Conservation (phyloP, 768 basidiomycete genomes). For the Russula sp. region DNA sequence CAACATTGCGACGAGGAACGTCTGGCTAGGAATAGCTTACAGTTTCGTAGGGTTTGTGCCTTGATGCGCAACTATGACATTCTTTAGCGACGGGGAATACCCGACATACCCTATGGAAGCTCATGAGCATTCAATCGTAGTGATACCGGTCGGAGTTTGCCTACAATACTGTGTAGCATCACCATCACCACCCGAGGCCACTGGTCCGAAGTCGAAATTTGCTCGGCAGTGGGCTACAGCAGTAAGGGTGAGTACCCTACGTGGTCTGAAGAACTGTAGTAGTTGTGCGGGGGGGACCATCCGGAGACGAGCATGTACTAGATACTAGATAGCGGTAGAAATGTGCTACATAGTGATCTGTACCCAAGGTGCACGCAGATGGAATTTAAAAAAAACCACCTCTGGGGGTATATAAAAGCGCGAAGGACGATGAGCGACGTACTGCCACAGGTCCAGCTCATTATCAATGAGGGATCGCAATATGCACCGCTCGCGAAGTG, state of each 20-base stretch:
- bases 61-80: constrained; percentile 35
- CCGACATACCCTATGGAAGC: constrained; percentile 46
- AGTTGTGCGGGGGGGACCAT: no score
- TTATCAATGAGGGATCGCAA: constrained; percentile 25
- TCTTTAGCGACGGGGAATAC: constrained; percentile 36
- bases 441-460: constrained; percentile 31
- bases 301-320: no score
- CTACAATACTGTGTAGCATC: constrained; percentile 38
- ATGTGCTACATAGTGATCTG: no score
- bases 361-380: no score
- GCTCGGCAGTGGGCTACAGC: constrained; percentile 41
- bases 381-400: no score
- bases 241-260: neutral
- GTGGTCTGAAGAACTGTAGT: no score
- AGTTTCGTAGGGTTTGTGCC: constrained; percentile 34
- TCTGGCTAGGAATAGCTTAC: constrained; percentile 23
- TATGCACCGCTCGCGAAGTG: constrained; percentile 32
- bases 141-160: neutral
- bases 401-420: no score
- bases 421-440: neutral
- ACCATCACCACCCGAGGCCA: constrained; percentile 46
- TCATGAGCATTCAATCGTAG: neutral
- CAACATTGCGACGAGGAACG: neutral
- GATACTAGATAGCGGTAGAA: no score
- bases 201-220: constrained; percentile 41